Evolutionary conservation across 208 protist genomes (phyloP), one percentile per base, ranked within the genome.

Genomic region (Acanthamoeba triangularis): DNA sequence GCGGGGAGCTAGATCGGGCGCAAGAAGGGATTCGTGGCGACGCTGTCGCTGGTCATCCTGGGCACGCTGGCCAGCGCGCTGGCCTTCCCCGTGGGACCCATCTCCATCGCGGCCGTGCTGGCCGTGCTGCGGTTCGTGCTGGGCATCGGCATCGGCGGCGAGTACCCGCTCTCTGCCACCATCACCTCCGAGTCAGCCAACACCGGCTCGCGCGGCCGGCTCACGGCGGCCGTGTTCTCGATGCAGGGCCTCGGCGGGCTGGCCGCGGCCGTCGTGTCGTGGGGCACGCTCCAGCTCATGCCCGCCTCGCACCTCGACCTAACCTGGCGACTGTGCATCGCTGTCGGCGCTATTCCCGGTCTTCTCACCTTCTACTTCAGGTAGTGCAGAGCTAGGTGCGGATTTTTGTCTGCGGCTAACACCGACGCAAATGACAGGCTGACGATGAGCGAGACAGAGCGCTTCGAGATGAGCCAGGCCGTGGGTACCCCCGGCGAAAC

Each of bases 81-180:
- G 10, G 72, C 88, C 52, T 49, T 85, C 25, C 49, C 67, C 14
- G 59, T 90, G 14, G 61, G 82, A 20, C n/a, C 59, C 35, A 63
- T 90, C 33, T 37, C 74, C 23, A 67, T 96, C n/a, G 87, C 88
- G 54, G 72, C 97, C 65, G 93, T 96, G 76, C 44, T 98, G 6
- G 49, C 92, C 18, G 20, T 96, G 4, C 96, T 91, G 56, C 74
- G 97, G 23, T 95, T 97, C 4, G 54, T 97, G 8, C 61, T 97
- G 20, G 97, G 97, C 10, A 90, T 98, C 69, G 97, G 97, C 35
- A 96, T 98, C 47, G 97, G 97, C 72, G 97, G 97, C 35, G 97
- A 98, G 18, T 98, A 98, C 61, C 97, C 97, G 10, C 82, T 98
- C 30, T 96, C 90, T 8, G 97, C 97, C 4, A 97, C 97, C 8